Percentiles rank a stretch among this genome's conserved stretches.
These are phyloP conservation scores for Mucor indicus DNA, from an alignment of 371 early-diverging fungal genomes.

Conservation along the genomic window DNA sequence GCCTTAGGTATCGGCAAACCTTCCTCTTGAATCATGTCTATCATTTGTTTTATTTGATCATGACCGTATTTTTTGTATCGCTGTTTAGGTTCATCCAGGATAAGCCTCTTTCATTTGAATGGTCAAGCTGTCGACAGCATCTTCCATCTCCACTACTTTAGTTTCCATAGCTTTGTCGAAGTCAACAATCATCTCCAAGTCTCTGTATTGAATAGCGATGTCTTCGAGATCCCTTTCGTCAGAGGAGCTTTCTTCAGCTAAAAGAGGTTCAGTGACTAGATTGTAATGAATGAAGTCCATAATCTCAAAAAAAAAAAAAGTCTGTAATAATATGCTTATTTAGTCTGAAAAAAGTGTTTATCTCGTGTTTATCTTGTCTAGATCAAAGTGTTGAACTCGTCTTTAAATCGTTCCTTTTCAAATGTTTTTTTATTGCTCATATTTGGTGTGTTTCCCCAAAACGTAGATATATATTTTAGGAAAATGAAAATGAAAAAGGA, in stretches of 20 bases:
- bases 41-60: conserved; percentile 1
- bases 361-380: no score
- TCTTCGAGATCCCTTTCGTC: background rate
- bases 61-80: background rate
- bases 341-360: background rate
- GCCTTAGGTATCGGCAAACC: conserved; percentile 15
- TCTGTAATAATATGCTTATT: background rate
- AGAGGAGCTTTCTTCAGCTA: no score
- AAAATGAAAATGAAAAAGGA: no score
- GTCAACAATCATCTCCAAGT: background rate
- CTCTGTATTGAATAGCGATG: background rate
- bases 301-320: no score
- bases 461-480: no score
- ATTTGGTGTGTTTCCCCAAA: no score
- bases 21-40: conserved; percentile 9
- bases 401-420: no score
- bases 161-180: background rate
- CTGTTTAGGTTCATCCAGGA: no score
- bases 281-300: no score
- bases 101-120: background rate
- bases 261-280: no score
- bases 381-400: no score
- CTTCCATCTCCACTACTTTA: background rate
- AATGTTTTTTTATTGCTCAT: no score
- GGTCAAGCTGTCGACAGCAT: background rate